These are phyloP conservation scores for Phytophthora tentaculata DNA, from an alignment of 352 stramenopile genomes.

Conservation along the genomic window DNA sequence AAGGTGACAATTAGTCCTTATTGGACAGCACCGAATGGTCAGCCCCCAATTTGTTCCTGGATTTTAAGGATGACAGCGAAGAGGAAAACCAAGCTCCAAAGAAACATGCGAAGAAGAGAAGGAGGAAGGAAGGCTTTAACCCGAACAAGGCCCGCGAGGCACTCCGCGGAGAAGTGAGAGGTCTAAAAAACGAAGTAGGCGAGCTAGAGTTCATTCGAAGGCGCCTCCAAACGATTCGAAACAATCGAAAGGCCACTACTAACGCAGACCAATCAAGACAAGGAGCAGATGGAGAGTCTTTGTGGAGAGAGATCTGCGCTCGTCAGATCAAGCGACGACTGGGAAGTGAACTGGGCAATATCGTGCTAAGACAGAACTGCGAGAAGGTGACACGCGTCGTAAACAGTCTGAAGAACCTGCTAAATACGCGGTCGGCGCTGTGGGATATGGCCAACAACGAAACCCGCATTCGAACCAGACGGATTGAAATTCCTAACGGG, in stretches of 20 bases:
- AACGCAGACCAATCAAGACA: not conserved
- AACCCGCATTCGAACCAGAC: slow-evolving; percentile 6
- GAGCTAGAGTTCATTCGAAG: slow-evolving; percentile 20
- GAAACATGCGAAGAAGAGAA: not conserved
- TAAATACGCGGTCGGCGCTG: slow-evolving; percentile 15
- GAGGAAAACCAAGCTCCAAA: not conserved
- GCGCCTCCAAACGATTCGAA: slow-evolving; percentile 11
- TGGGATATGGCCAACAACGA: slow-evolving; percentile 8
- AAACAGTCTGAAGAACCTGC: slow-evolving; percentile 22
- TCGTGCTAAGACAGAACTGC: slow-evolving; percentile 23
- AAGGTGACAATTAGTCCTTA: no score
- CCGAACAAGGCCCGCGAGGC: slow-evolving; percentile 21
- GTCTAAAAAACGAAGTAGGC: slow-evolving; percentile 21
- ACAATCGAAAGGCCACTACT: not conserved
- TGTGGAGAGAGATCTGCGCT: slow-evolving; percentile 9
- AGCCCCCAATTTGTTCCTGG: no score
- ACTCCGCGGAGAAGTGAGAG: slow-evolving; percentile 24
- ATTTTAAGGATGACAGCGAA: not conserved
- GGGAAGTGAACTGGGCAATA: slow-evolving; percentile 31
- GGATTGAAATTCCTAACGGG: slow-evolving; percentile 17
- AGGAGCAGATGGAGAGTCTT: not conserved
- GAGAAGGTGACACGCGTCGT: slow-evolving; percentile 18
- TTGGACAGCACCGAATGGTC: no score
- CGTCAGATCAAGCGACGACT: slow-evolving; percentile 22
- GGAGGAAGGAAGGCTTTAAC: slow-evolving; percentile 11